These are phyloP conservation scores for Suhomyces bokatorum DNA, from an alignment of 1,139 yeast species.

Conservation along the genomic window DNA sequence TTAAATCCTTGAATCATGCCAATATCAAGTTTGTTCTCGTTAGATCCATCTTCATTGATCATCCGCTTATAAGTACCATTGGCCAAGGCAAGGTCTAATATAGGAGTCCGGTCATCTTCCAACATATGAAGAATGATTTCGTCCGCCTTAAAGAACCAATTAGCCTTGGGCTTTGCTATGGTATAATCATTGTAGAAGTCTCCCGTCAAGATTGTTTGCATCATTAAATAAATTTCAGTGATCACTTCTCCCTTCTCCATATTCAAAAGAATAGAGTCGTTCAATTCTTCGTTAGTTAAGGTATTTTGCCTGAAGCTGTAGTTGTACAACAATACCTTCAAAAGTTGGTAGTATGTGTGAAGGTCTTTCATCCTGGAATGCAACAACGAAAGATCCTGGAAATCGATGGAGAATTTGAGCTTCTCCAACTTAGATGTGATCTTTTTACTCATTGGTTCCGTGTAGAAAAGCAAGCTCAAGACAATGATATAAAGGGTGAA, in stretches of 20 bases:
- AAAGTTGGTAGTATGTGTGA: slow-evolving; percentile 28
- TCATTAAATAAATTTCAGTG: slow-evolving; percentile 39
- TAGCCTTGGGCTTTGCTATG: slow-evolving; percentile 25
- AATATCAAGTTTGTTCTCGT: slow-evolving; percentile 38
- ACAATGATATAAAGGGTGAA: slow-evolving; percentile 40
- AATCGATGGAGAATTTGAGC: slow-evolving; percentile 44
- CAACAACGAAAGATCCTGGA: slow-evolving; percentile 38
- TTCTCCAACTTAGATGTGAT: slow-evolving; percentile 40
- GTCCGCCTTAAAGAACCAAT: slow-evolving; percentile 66
- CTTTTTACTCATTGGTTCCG: slow-evolving; percentile 44
- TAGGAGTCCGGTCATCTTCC: slow-evolving; percentile 45
- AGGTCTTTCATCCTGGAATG: slow-evolving; percentile 29
- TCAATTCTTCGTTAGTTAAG: slow-evolving; percentile 38
- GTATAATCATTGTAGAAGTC: slow-evolving; percentile 26
- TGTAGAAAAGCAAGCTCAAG: slow-evolving; percentile 37
- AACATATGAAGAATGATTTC: slow-evolving; percentile 45
- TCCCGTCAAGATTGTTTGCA: slow-evolving; percentile 44
- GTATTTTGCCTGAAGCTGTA: slow-evolving; percentile 39
- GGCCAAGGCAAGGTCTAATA: slow-evolving; percentile 43
- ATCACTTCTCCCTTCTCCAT: slow-evolving; percentile 30
- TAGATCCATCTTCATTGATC: slow-evolving; percentile 45
- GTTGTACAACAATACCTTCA: slow-evolving; percentile 31
- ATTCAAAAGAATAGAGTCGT: slow-evolving; percentile 34
- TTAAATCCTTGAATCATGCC: slow-evolving; percentile 50
- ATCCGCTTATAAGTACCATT: slow-evolving; percentile 49